Evolutionary conservation across 805 yeast genomes (phyloP), one percentile per base, ranked within the genome.

Genomic region (Candida namnaoensis): DNA sequence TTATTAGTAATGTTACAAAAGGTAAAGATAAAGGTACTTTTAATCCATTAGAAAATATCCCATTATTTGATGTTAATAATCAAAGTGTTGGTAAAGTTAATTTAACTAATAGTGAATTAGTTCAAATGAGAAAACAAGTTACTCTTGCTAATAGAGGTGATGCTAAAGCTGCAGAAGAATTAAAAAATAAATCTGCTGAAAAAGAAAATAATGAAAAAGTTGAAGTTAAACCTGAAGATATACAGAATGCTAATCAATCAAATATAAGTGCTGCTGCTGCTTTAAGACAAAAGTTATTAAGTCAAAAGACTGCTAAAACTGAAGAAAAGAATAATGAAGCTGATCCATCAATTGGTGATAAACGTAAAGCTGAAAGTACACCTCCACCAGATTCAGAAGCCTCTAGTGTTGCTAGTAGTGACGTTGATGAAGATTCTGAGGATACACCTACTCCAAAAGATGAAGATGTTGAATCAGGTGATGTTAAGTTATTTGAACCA

Each of bases 11-110:
- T 19, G 76, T 81, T 4, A 74, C 87, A 3, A 80, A 79, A 51
- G 88, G 88, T 3, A 76, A 78, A 46, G 95, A 86, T 48, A 78
- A 74, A 51, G 93, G 88, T 1, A 93, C 95, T 3, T 65, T 77
- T 3, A 62, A 67, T 11, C 86, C 95, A 0, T 76, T 76, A 41
- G 75, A 71, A 15, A 82, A 80, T 52, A 74, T 90, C 70, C 93
- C 93, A 10, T 62, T 88, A 46, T 80, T 82, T 61, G 82, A 83
- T 41, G 78, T 85, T 0, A 64, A 71, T n/a, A 95, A 96, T 6
- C 76, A 82, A 45, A 59, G 74, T 34, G 87, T 86, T 5, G 88
- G 87, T 5, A 78, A 82, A 1, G 61, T 74, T 44, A 74, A 81
- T 40, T 66, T 85, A 60, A 64, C 79, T 13, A 85, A 86, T 49